Conservation (phyloP, 768 basidiomycete species). For the Trametes maxima region DNA sequence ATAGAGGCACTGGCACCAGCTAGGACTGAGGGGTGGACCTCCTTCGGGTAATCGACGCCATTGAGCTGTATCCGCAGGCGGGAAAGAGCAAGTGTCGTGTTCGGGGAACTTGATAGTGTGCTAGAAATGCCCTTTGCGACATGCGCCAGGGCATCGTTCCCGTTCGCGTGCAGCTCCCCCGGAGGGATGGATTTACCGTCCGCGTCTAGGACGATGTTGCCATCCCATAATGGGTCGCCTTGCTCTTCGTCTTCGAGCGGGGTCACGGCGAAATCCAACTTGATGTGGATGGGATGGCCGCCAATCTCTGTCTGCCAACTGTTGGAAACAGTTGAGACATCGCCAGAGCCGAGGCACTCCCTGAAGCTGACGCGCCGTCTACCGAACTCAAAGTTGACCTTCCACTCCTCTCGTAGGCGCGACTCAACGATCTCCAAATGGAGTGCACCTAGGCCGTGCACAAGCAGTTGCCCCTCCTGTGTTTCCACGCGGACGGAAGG, state of each 20-base stretch:
- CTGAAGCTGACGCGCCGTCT: constrained; percentile 79
- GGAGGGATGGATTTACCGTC: constrained; percentile 54
- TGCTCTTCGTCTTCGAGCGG: constrained; percentile 55
- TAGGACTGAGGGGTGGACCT: constrained; percentile 29
- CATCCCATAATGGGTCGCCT: constrained; percentile 74
- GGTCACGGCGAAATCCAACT: constrained; percentile 57
- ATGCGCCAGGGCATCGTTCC: constrained; percentile 49
- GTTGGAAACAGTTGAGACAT: constrained; percentile 37
- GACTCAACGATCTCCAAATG: constrained; percentile 90
- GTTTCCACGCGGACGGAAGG: constrained; percentile 82
- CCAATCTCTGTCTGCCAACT: constrained; percentile 65
- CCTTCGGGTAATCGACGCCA: constrained; percentile 43
- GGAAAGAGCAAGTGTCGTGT: constrained; percentile 73
- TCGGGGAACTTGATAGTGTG: constrained; percentile 75
- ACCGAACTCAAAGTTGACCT: constrained; percentile 75
- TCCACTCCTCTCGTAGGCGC: constrained; percentile 81
- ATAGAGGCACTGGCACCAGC: constrained; percentile 58
- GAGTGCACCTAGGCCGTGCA: constrained; percentile 82
- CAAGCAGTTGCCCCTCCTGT: constrained; percentile 81
- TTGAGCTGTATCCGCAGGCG: constrained; percentile 59
- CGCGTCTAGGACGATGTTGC: constrained; percentile 67
- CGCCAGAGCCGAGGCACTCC: constrained; percentile 49
- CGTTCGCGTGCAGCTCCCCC: constrained; percentile 44
- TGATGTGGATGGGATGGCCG: constrained; percentile 55
- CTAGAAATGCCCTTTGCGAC: constrained; percentile 72